phyloP scores from a whole-genome alignment of 331 rosid species.

The Cydonia oblonga region DNA sequence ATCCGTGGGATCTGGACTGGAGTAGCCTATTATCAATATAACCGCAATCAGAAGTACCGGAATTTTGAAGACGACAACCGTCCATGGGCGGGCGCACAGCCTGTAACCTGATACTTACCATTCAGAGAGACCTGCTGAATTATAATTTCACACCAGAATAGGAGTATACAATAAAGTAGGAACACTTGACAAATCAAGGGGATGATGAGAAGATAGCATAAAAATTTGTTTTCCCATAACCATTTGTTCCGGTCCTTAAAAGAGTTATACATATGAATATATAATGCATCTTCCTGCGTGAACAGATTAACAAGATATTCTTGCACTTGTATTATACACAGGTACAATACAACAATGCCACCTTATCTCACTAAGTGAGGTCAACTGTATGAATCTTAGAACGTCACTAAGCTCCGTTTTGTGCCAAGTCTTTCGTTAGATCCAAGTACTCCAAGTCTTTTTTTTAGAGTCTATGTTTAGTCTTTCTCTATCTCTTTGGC shows the following conservation, averaged over 20 bases:
- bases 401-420: no score
- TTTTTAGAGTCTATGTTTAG: no score
- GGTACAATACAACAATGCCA: not conserved
- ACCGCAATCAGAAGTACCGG: constrained; percentile 9
- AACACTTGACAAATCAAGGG: not conserved
- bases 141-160: not conserved
- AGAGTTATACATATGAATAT: not conserved
- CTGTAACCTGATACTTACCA: constrained; percentile 16
- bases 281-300: not conserved
- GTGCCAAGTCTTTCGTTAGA: no score
- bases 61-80: constrained; percentile 22
- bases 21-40: constrained; percentile 32
- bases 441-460: no score
- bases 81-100: constrained; percentile 33
- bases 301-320: not conserved
- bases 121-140: not conserved
- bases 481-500: no score
- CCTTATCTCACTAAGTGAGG: no score
- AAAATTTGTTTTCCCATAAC: not conserved
- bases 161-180: not conserved
- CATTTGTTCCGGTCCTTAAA: not conserved
- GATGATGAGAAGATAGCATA: not conserved
- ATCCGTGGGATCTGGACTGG: constrained; percentile 74
- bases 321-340: not conserved
- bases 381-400: no score